These are phyloP conservation scores for Poronia punctata DNA, from an alignment of 495 filamentous ascomycete species.

Conservation along the genomic window DNA sequence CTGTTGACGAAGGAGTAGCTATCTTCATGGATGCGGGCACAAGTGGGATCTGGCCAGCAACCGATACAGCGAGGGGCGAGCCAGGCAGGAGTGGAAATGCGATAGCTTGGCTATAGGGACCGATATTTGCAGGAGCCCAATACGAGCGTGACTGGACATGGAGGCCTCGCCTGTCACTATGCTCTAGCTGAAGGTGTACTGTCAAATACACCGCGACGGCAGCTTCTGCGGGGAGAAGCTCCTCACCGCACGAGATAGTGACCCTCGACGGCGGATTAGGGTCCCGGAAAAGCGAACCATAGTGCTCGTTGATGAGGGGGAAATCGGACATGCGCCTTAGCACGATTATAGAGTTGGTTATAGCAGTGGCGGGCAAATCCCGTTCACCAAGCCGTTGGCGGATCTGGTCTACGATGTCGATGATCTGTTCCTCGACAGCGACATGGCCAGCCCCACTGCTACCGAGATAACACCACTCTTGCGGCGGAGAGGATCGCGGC, in stretches of 20 bases:
- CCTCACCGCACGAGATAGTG: constrained; percentile 67
- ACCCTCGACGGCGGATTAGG: constrained; percentile 83
- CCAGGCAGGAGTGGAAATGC: constrained; percentile 40
- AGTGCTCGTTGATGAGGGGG: constrained; percentile 61
- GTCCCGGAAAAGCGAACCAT: constrained; percentile 58
- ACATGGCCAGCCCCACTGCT: constrained; percentile 1
- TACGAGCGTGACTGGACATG: constrained; percentile 93
- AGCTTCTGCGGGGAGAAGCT: constrained; percentile 41
- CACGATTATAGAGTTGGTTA: constrained; percentile 68
- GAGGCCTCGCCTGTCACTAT: constrained; percentile 47
- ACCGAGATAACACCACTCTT: constrained; percentile 21
- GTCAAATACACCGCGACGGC: constrained; percentile 49
- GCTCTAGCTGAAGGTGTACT: constrained; percentile 17
- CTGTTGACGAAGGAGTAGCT: constrained; percentile 12
- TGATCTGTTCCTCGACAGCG: constrained; percentile 30
- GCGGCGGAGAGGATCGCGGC: constrained; percentile 1
- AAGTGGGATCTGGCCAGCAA: constrained; percentile 90
- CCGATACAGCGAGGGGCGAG: constrained; percentile 25
- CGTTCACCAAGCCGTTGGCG: constrained; percentile 19
- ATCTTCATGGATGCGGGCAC: constrained; percentile 74
- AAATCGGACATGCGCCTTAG: constrained; percentile 79
- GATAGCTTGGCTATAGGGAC: constrained; percentile 91
- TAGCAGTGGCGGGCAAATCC: constrained; percentile 40
- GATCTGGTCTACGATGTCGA: constrained; percentile 28
- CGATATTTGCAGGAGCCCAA: constrained; percentile 98